phyloP scores from a whole-genome alignment of 2,329 filamentous ascomycete genomes.

The Ophiostoma sp. region DNA sequence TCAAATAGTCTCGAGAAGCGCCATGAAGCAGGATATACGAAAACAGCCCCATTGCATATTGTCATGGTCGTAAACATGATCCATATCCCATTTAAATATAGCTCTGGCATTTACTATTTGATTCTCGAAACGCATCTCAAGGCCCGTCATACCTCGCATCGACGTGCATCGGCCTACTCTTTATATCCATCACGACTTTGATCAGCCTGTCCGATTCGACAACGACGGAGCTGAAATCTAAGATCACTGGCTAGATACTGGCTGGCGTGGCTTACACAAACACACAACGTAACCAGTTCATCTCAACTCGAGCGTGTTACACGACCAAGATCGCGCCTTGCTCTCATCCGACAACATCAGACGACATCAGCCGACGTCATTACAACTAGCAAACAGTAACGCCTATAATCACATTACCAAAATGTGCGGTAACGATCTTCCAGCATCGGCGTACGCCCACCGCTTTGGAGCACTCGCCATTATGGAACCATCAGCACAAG shows the following conservation, averaged over 20 bases:
- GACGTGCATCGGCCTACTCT: neutral
- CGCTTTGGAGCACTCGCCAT: constrained; percentile 26
- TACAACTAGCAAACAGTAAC: neutral
- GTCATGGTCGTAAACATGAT: neutral
- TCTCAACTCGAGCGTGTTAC: neutral
- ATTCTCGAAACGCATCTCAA: neutral
- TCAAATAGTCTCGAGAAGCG: constrained; percentile 23
- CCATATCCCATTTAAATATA: neutral
- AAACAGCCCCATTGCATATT: neutral
- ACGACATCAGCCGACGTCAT: neutral
- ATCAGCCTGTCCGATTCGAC: neutral
- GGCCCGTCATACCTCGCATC: neutral
- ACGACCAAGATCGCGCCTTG: neutral
- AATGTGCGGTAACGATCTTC: constrained; percentile 25
- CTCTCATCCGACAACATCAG: neutral
- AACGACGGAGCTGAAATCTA: neutral
- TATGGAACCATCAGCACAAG: constrained; percentile 11
- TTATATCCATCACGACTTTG: neutral
- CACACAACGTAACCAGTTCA: neutral
- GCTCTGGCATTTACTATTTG: neutral
- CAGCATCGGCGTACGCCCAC: constrained; percentile 18
- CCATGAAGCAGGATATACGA: neutral
- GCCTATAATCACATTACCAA: neutral
- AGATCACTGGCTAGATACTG: no score
- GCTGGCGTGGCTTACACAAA: neutral